These are phyloP conservation scores for Pichia cactophila DNA, from an alignment of 1,139 yeast species.

Conservation along the genomic window DNA sequence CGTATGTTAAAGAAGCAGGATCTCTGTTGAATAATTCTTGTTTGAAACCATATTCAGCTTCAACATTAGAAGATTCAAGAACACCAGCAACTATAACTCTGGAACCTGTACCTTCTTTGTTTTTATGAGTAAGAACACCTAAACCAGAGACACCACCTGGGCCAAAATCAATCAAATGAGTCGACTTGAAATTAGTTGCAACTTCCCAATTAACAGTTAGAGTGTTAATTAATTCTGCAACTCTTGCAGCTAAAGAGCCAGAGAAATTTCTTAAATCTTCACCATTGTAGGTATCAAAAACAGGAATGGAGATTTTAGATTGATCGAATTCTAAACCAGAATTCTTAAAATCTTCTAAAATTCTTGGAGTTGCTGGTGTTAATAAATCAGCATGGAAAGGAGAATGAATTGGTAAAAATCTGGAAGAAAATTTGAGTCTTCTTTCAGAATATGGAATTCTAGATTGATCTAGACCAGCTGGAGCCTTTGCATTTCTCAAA, in stretches of 20 bases:
- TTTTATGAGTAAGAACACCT: slow-evolving; percentile 92
- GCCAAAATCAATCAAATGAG: slow-evolving; percentile 93
- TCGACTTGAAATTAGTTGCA: slow-evolving; percentile 72
- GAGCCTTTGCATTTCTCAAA: slow-evolving; percentile 90
- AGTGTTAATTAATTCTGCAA: slow-evolving; percentile 75
- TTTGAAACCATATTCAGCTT: slow-evolving; percentile 88
- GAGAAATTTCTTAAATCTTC: slow-evolving; percentile 53
- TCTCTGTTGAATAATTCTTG: slow-evolving; percentile 84
- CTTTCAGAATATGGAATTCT: slow-evolving; percentile 90
- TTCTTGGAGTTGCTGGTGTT: slow-evolving; percentile 58
- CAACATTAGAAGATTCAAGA: slow-evolving; percentile 56
- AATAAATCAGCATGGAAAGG: slow-evolving; percentile 95
- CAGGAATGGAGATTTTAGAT: slow-evolving; percentile 66
- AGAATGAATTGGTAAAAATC: slow-evolving; percentile 90
- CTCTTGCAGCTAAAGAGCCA: slow-evolving; percentile 54
- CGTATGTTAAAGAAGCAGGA: slow-evolving; percentile 60
- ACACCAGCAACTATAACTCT: slow-evolving; percentile 92
- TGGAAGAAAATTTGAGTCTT: slow-evolving; percentile 83
- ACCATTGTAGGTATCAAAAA: slow-evolving; percentile 85
- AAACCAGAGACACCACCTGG: slow-evolving; percentile 98
- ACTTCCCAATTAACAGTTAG: slow-evolving; percentile 92
- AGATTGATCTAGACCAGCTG: slow-evolving; percentile 89
- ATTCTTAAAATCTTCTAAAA: slow-evolving; percentile 55
- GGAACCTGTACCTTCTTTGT: slow-evolving; percentile 97
- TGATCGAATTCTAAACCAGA: slow-evolving; percentile 52